Base-by-base conservation (phyloP, 495 filamentous ascomycete genomes). In the Chaetomidium leptoderma region DNA sequence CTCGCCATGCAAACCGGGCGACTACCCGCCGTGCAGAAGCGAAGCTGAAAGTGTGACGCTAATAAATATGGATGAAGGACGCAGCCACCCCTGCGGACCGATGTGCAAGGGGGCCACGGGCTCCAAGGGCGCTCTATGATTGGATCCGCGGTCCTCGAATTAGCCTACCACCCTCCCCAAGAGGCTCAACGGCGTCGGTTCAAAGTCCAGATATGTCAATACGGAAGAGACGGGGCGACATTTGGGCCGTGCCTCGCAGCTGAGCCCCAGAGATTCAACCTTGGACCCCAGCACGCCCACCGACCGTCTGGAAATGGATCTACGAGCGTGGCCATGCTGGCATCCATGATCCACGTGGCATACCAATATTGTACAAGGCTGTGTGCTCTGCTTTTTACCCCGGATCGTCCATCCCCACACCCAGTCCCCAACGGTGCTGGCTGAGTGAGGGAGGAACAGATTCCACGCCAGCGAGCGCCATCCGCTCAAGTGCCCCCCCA, bases 261-360 rank as follows among this genome's bases (percentile, higher is more conserved):
- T 19, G 37, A 17, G 9, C 37, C 37, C 6, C 37, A n/a, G n/a
- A n/a, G n/a, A n/a, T n/a, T n/a, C n/a, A n/a, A n/a, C n/a, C n/a
- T n/a, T n/a, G n/a, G n/a, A n/a, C n/a, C n/a, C n/a, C n/a, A n/a
- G 4, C 26, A 30, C 13, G 26, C 44, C 44, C 44, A 24, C 42
- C 9, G 37, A 16, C 4, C 26, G 4, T 16, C 26, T n/a, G 26
- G 23, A 47, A 8, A 29, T 1, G 16, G 27, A 30, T 17, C 44
- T 17, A 11, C 44, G 14, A 30, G 23, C 44, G 44, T 47, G 44
- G 44, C 44, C 13, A 47, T 47, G 44, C 44, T 30, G 23, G 26
- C 7, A 17, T 29, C 44, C 44, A 47, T 26, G 44, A 17, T 29
- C 44, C 44, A 47, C 44, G 44, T 47, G 44, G 44, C 23, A 24